A percentile compares a stretch with the other conserved stretches of the same genome.
Evolutionary conservation across 192 early-diverging fungal genomes (phyloP).

Genomic region (Backusella mclennaniae): DNA sequence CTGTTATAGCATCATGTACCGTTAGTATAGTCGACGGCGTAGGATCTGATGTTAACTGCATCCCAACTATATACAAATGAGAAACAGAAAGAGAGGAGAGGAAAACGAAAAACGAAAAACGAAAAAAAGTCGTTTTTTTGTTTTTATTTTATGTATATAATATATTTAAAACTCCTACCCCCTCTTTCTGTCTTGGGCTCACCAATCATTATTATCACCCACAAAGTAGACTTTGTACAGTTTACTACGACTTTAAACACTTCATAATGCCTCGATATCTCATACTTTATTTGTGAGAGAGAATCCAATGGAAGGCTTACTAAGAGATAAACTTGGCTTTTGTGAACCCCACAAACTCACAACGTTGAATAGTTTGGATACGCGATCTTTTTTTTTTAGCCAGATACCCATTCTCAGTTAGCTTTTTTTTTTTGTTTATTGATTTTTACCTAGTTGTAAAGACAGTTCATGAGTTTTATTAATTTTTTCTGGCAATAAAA

Average conservation of each 20-base stretch:
- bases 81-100: background rate
- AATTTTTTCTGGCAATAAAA: too few species aligned
- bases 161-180: background rate
- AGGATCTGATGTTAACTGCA: background rate
- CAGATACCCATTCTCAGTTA: background rate
- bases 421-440: background rate
- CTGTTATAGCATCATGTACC: constrained; percentile 46
- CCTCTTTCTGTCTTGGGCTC: background rate
- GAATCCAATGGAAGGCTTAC: background rate
- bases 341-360: background rate
- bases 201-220: too few species aligned
- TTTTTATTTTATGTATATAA: background rate
- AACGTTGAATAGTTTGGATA: background rate
- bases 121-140: background rate
- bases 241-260: too few species aligned
- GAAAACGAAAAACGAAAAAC: background rate
- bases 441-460: too few species aligned
- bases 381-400: background rate
- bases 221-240: too few species aligned
- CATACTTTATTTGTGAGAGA: too few species aligned
- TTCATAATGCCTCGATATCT: too few species aligned
- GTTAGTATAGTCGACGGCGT: constrained; percentile 29
- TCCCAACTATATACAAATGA: background rate
- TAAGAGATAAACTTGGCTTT: background rate
- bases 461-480: too few species aligned